Conservation (phyloP, 1,284 basidiomycete species). For the Malassezia psittaci region DNA sequence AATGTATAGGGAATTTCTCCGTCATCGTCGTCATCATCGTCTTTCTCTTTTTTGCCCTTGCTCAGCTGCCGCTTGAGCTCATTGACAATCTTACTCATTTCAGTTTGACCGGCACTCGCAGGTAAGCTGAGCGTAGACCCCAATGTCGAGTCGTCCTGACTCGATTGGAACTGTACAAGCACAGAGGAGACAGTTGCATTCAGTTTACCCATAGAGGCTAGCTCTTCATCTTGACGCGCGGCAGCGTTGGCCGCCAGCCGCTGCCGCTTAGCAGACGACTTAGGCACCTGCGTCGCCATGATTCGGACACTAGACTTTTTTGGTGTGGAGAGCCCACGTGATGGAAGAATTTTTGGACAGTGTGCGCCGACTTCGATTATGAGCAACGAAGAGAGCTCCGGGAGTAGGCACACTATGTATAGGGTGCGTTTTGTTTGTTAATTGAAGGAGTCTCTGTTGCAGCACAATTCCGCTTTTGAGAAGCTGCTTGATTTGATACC, state of each 20-base stretch:
- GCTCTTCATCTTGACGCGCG: conserved; percentile 20
- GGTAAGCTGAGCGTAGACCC: conserved; percentile 42
- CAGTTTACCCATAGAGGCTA: conserved; percentile 29
- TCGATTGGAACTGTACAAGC: conserved; percentile 42
- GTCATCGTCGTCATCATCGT: conserved; percentile 26
- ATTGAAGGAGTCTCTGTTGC: conserved; percentile 19
- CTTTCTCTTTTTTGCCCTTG: neutral
- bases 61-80: conserved; percentile 31
- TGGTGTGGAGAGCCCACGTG: conserved; percentile 10
- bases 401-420: neutral
- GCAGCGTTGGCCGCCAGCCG: conserved; percentile 26
- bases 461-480: conserved; percentile 34
- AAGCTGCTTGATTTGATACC: conserved; percentile 37
- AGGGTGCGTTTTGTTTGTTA: neutral
- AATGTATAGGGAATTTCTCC: conserved; percentile 45
- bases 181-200: conserved; percentile 32
- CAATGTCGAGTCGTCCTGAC: conserved; percentile 31
- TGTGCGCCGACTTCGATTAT: neutral
- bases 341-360: conserved; percentile 17
- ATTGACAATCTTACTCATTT: conserved; percentile 40
- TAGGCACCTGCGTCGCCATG: conserved; percentile 40
- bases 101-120: conserved; percentile 34
- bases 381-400: too few relatives aligned
- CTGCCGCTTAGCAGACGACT: conserved; percentile 32
- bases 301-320: neutral